Conservation (phyloP, 495 filamentous ascomycete genomes). For the Penicillium diatomitis region DNA sequence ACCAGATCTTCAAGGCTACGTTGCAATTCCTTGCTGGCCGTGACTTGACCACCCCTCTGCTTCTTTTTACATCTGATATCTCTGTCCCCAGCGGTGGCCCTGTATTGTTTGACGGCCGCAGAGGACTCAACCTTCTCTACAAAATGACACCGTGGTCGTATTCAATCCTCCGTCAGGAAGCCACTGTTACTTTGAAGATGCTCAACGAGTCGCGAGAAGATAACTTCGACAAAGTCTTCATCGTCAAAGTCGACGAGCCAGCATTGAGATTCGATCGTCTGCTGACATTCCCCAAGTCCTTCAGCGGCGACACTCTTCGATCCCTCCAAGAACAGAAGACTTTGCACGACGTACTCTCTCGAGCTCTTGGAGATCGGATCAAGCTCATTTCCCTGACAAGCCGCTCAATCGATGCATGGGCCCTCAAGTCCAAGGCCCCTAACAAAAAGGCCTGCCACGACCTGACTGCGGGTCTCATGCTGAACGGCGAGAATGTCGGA, state of each 20-base stretch:
- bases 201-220: constrained; percentile 66
- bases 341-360: constrained; percentile 52
- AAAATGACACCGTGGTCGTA: constrained; percentile 92
- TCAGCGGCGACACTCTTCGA: constrained; percentile 22
- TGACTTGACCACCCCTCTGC: constrained; percentile 57
- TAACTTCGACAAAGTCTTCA: constrained; percentile 76
- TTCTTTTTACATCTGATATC: constrained; percentile 37
- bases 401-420: constrained; percentile 30
- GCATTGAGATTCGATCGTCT: constrained; percentile 64
- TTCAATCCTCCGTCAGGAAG: constrained; percentile 58
- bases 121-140: constrained; percentile 73
- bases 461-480: constrained; percentile 56
- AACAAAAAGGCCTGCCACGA: constrained; percentile 15
- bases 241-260: constrained; percentile 58
- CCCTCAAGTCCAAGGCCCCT: constrained; percentile 17
- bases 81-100: constrained; percentile 28
- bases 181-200: constrained; percentile 56
- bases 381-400: constrained; percentile 50
- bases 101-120: constrained; percentile 53
- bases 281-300: constrained; percentile 22
- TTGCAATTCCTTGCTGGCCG: constrained; percentile 71
- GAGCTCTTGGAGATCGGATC: constrained; percentile 67
- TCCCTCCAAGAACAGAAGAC: constrained; percentile 21
- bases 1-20: constrained; percentile 88
- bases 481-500: constrained; percentile 59